Conservation (phyloP, 176 grass and related monocot genomes). For the Eremochloa ophiuroides region DNA sequence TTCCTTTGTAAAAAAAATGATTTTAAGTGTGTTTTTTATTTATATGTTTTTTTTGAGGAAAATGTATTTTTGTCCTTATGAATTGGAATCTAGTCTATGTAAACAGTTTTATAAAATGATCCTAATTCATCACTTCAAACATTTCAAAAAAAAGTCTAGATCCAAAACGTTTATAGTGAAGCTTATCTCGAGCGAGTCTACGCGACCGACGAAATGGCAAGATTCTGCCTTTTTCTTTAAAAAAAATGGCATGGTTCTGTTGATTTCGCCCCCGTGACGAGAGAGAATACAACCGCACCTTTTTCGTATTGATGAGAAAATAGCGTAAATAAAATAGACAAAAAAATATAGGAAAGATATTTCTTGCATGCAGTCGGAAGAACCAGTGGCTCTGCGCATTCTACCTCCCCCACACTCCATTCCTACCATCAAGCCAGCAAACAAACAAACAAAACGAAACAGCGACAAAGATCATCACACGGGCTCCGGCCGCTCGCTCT, state of each 20-base stretch:
- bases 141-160: no score
- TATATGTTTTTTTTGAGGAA: no score
- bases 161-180: no score
- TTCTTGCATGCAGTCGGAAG: not conserved
- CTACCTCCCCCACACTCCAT: constrained; percentile 24
- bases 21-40: no score
- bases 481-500: not conserved
- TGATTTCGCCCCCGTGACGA: not conserved
- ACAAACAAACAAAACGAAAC: not conserved
- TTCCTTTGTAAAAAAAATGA: no score
- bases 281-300: not conserved
- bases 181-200: no score
- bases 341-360: constrained; percentile 10
- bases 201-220: not conserved
- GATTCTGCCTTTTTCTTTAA: no score
- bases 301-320: not conserved
- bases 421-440: constrained; percentile 10
- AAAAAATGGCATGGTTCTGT: no score
- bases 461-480: constrained; percentile 31
- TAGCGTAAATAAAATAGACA: not conserved
- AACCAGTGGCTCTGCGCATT: constrained; percentile 49
- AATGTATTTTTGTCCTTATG: no score
- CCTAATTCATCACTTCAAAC: no score
- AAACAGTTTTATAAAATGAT: no score
- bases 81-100: no score